These are phyloP conservation scores for Takakia lepidozioides DNA, from an alignment of 225 moss, liverwort and hornwort genomes.

Conservation along the genomic window DNA sequence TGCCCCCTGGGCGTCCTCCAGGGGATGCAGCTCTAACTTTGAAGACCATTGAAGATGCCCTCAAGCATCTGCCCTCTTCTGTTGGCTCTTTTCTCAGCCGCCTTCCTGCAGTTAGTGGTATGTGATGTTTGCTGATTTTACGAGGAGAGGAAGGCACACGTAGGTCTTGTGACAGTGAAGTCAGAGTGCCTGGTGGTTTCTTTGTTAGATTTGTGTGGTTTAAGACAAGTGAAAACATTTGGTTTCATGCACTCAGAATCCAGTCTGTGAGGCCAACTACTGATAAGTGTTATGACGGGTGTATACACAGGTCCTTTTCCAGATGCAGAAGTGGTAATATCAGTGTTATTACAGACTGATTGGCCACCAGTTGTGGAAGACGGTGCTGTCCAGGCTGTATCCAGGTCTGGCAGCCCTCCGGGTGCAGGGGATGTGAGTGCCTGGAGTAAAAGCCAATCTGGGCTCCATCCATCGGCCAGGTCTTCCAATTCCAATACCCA, in stretches of 20 bases:
- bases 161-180: no score
- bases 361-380: conserved; percentile 47
- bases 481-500: conserved; percentile 41
- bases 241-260: no score
- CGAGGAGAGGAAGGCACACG: no score
- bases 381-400: conserved; percentile 20
- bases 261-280: no score
- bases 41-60: conserved; percentile 68
- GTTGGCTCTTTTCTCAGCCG: conserved; percentile 74
- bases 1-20: conserved; percentile 89
- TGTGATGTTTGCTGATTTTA: no score
- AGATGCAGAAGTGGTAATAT: conserved; percentile 76
- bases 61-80: conserved; percentile 63
- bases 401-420: conserved; percentile 48
- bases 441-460: conserved; percentile 42
- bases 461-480: conserved; percentile 40
- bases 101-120: conserved; percentile 75
- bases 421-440: conserved; percentile 29
- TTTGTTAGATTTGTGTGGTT: no score
- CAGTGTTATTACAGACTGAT: conserved; percentile 74
- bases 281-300: no score
- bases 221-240: no score
- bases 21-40: conserved; percentile 43
- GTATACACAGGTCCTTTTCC: conserved; percentile 68
- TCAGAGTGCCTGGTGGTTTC: no score